phyloP scores from a whole-genome alignment of 371 early-diverging fungal genomes.

The Dinochytrium kinnereticum region DNA sequence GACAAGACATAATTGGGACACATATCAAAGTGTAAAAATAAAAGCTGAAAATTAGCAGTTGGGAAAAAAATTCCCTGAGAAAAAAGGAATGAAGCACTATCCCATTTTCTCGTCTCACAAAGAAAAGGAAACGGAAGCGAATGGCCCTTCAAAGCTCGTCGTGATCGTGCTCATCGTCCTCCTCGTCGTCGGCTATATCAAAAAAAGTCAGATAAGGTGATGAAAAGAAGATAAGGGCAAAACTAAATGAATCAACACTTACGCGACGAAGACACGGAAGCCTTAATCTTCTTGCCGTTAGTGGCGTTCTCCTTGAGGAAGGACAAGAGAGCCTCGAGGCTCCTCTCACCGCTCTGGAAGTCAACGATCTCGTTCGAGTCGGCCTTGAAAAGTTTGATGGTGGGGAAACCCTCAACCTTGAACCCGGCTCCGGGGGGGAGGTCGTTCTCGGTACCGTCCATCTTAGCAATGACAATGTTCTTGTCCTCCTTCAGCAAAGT shows the following conservation, averaged over 20 bases:
- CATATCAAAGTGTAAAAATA: too few relatives aligned
- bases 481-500: slow-evolving; percentile 44
- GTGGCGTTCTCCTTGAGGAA: slow-evolving; percentile 74
- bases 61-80: too few relatives aligned
- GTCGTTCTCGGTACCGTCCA: slow-evolving; percentile 96
- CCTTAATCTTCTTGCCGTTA: slow-evolving; percentile 26
- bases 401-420: slow-evolving; percentile 92
- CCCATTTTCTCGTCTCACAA: too few relatives aligned
- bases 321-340: slow-evolving; percentile 71
- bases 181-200: slow-evolving; percentile 37
- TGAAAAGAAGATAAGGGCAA: not conserved
- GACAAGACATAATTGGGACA: too few relatives aligned
- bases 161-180: slow-evolving; percentile 55
- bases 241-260: not conserved
- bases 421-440: slow-evolving; percentile 77
- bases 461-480: slow-evolving; percentile 81
- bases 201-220: not conserved
- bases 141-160: slow-evolving; percentile 71
- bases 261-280: not conserved
- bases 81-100: too few relatives aligned
- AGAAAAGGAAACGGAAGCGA: too few relatives aligned
- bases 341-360: slow-evolving; percentile 81
- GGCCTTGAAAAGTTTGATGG: slow-evolving; percentile 91
- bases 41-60: too few relatives aligned
- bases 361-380: slow-evolving; percentile 78